Evolutionary conservation across 163 green algal genomes (phyloP).

Genomic region (Prototheca stagnorum): DNA sequence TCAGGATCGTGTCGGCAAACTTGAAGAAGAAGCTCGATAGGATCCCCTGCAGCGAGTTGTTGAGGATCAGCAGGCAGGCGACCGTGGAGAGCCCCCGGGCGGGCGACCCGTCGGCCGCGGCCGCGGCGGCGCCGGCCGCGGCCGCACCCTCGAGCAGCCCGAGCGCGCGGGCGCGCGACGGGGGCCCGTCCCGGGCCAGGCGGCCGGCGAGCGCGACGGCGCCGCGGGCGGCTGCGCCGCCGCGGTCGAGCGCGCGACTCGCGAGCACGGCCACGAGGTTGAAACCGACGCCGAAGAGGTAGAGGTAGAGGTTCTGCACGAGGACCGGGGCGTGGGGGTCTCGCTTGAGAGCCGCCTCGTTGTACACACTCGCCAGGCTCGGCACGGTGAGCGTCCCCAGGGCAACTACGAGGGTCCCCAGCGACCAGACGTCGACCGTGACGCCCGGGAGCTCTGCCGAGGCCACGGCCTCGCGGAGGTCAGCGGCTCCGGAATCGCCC

Average conservation of each 20-base stretch:
- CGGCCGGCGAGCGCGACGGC: not conserved
- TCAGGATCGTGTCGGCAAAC: conserved; percentile 58
- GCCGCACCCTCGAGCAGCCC: too few relatives aligned
- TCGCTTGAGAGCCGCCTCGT: conserved; percentile 83
- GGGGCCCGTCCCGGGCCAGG: too few relatives aligned
- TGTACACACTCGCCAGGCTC: conserved; percentile 75
- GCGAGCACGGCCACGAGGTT: conserved; percentile 51
- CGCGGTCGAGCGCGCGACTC: too few relatives aligned
- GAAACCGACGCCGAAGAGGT: conserved; percentile 79
- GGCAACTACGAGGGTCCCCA: too few relatives aligned
- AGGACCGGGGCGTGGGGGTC: conserved; percentile 89
- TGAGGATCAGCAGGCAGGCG: conserved; percentile 70
- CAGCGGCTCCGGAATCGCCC: too few relatives aligned
- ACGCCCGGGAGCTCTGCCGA: too few relatives aligned
- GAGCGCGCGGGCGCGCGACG: too few relatives aligned
- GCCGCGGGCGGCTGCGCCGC: too few relatives aligned
- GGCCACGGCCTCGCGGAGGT: too few relatives aligned
- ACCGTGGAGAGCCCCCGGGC: conserved; percentile 39
- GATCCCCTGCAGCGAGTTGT: conserved; percentile 84
- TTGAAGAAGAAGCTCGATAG: conserved; percentile 47
- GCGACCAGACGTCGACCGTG: too few relatives aligned
- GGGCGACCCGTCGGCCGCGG: conserved; percentile 7
- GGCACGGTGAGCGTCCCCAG: conserved; percentile 64
- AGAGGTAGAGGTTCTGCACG: conserved; percentile 92
- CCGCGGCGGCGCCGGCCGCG: not conserved